Evolutionary conservation across 192 early-diverging fungal genomes (phyloP).

Genomic region (Coemansia sp.): DNA sequence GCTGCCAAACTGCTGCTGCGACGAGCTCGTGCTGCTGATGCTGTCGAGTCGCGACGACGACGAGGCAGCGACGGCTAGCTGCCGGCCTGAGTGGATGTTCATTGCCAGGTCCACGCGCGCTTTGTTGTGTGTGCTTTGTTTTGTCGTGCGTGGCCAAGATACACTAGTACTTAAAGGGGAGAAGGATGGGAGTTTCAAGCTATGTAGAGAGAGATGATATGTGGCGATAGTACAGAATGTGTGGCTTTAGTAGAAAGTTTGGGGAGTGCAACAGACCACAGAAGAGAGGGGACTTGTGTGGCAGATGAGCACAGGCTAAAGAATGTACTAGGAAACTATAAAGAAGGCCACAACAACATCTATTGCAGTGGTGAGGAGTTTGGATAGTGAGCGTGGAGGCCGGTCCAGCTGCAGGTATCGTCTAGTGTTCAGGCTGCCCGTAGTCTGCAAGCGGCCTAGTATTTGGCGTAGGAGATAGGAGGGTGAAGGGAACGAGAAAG

Average conservation of each 20-base stretch:
- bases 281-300: no score
- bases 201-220: neutral
- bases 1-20: constrained; percentile 45
- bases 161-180: neutral
- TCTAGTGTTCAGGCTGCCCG: no score
- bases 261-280: no score
- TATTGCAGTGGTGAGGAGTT: neutral
- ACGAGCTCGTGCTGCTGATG: constrained; percentile 18
- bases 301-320: no score
- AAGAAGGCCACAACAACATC: neutral
- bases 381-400: neutral
- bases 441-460: no score
- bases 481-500: neutral
- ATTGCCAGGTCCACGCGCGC: neutral
- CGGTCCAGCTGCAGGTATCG: no score
- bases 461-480: no score
- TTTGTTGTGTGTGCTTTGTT: neutral
- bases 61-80: neutral
- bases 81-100: constrained; percentile 7
- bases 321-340: neutral
- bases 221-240: neutral
- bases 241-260: neutral
- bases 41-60: constrained; percentile 1
- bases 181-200: neutral
- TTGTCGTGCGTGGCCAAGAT: neutral